Conservation (phyloP, 306 rosid species). For the Rosa persica region DNA sequence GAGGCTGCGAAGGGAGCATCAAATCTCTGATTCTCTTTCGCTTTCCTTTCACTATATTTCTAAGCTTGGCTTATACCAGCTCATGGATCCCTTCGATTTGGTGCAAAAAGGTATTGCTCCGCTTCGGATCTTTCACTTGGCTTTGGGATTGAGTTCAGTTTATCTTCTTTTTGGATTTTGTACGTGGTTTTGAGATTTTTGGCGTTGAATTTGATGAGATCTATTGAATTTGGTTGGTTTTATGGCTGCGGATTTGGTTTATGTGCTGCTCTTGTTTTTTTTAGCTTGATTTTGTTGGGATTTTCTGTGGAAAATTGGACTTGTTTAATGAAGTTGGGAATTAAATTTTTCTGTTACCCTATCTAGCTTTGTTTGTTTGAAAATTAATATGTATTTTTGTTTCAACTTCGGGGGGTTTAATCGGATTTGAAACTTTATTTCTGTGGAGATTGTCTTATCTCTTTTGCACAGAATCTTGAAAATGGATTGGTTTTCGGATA, state of each 20-base stretch:
- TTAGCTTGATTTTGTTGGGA: slow-evolving; percentile 24
- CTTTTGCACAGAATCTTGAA: background rate
- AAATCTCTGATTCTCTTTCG: slow-evolving; percentile 21
- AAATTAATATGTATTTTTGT: slow-evolving; percentile 11
- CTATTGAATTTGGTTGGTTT: no score
- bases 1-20: no score
- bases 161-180: no score
- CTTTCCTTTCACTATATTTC: slow-evolving; percentile 11
- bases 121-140: no score
- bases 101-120: slow-evolving; percentile 70
- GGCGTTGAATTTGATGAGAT: no score
- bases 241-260: no score
- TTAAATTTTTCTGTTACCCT: slow-evolving; percentile 10
- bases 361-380: background rate
- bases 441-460: background rate
- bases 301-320: slow-evolving; percentile 20
- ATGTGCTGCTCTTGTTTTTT: no score
- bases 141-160: no score
- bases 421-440: slow-evolving; percentile 21
- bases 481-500: slow-evolving; percentile 11
- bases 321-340: slow-evolving; percentile 22
- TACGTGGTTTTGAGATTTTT: no score
- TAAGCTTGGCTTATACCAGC: slow-evolving; percentile 35
- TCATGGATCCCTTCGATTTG: slow-evolving; percentile 85
- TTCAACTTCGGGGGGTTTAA: slow-evolving; percentile 32